Evolutionary conservation across 805 yeast species (phyloP).

Genomic region (Kuraishia ogatae): DNA sequence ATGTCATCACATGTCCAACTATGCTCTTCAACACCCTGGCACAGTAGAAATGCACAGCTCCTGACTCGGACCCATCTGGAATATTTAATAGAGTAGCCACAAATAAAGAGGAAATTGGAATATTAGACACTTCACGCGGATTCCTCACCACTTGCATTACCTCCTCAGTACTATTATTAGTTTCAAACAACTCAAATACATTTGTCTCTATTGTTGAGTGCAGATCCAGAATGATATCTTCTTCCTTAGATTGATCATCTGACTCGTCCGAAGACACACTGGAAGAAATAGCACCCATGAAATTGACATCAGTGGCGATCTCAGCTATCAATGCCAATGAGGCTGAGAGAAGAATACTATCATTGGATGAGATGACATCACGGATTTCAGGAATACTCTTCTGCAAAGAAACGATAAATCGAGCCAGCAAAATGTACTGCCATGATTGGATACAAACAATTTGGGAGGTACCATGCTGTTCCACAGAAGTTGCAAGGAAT

Average conservation of each 20-base stretch:
- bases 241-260: neutral
- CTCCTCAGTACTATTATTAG: neutral
- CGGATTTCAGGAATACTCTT: neutral
- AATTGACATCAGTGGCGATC: slow-evolving; percentile 4
- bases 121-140: neutral
- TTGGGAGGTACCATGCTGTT: neutral
- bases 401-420: neutral
- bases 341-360: neutral
- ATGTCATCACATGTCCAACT: slow-evolving; percentile 22
- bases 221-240: neutral
- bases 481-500: neutral
- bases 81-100: neutral
- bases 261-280: neutral
- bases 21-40: slow-evolving; percentile 24
- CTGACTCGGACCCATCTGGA: neutral
- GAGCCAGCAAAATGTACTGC: neutral
- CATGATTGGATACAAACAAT: neutral
- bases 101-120: neutral
- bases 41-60: slow-evolving; percentile 20
- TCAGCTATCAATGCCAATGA: neutral
- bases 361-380: neutral
- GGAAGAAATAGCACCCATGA: neutral
- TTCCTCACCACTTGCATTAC: neutral
- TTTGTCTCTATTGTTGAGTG: slow-evolving; percentile 3
- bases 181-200: slow-evolving; percentile 4